phyloP scores from a whole-genome alignment of 2,329 filamentous ascomycete species.

The Cyphellophora attinorum region DNA sequence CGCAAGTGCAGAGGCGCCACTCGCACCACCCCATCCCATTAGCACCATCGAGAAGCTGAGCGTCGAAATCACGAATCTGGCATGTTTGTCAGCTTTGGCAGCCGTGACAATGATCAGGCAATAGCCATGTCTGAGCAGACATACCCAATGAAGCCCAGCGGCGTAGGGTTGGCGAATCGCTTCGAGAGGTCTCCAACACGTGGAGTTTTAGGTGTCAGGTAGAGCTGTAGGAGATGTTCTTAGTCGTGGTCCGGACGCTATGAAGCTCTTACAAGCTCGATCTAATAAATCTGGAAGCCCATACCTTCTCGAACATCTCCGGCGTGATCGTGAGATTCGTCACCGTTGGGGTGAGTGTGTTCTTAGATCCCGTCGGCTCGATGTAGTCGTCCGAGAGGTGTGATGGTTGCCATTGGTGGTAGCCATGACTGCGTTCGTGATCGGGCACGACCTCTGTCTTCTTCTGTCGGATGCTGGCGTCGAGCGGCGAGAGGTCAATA shows the following conservation, averaged over 20 bases:
- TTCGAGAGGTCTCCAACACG: slow-evolving; percentile 16
- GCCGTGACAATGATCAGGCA: not conserved
- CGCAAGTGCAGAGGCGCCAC: slow-evolving; percentile 13
- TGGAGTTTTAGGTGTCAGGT: slow-evolving; percentile 16
- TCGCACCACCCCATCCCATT: slow-evolving; percentile 17
- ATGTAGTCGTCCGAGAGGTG: not conserved
- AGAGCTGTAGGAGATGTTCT: too few species aligned
- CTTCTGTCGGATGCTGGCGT: too few species aligned
- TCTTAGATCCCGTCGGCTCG: not conserved
- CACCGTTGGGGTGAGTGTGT: not conserved
- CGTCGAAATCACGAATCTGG: slow-evolving; percentile 17
- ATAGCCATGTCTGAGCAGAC: not conserved
- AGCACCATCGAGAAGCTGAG: slow-evolving; percentile 17
- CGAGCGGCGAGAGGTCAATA: too few species aligned
- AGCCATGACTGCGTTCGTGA: too few species aligned
- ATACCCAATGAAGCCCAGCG: slow-evolving; percentile 17
- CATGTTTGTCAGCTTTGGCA: not conserved
- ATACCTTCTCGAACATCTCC: not conserved
- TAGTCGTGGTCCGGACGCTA: too few species aligned
- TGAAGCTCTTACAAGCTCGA: too few species aligned
- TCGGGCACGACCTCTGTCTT: too few species aligned
- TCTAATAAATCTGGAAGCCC: too few species aligned
- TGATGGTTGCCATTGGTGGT: not conserved
- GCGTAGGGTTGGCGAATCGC: slow-evolving; percentile 17
- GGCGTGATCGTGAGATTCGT: not conserved